Base-by-base conservation (phyloP, 768 basidiomycete species). In the Myochromella boudieri region DNA sequence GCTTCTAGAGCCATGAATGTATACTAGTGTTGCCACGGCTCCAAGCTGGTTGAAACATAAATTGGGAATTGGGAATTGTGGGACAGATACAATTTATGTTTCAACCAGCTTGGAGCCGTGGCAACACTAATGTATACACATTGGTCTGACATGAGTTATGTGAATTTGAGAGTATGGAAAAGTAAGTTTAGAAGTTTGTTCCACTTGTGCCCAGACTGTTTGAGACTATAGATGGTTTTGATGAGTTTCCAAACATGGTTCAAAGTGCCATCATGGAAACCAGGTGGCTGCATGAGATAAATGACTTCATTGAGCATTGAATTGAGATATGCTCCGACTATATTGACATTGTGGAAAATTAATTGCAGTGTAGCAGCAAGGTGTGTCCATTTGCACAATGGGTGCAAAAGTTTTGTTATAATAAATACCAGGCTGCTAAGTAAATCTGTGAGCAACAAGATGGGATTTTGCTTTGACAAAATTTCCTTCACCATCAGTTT, bases 221-320 rank as follows among this genome's bases (percentile, higher is more conserved):
- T 63, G 5, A 75, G 61, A 0, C 76, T 67, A 42, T 78, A 77
- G 4, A 79, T 48, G 0, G 61, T 56, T 5, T 59, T 52, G 0
- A 51, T 34, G 0, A 73, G 55, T 1, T 37, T 33, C 24, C 61
- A 59, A 10, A 66, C 56, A 14, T 41, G 29, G 15, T 46, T 52
- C n/a, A n/a, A n/a, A 38, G 60, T 57, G 9, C 63, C 41, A 21
- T 66, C 62, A 1, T 57, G 24, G 29, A 63, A 72, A 0, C 67
- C 63, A 2, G 58, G 52, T 0, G 71, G 71, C 53, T 73, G 70
- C 4, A 33, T 2, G 67, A 76, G 71, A 33, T 67, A 75, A 2
- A 76, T 70, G 9, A 58, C 53, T 28, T 73, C 61, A 1, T 60
- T 42, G 0, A 69, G 33, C 31, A 50, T 25, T 0, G 64, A 60